A percentile compares a stretch with the other conserved stretches of the same genome.
phyloP scores from a whole-genome alignment of 768 basidiomycete species.

The Leucosporidium scottii region DNA sequence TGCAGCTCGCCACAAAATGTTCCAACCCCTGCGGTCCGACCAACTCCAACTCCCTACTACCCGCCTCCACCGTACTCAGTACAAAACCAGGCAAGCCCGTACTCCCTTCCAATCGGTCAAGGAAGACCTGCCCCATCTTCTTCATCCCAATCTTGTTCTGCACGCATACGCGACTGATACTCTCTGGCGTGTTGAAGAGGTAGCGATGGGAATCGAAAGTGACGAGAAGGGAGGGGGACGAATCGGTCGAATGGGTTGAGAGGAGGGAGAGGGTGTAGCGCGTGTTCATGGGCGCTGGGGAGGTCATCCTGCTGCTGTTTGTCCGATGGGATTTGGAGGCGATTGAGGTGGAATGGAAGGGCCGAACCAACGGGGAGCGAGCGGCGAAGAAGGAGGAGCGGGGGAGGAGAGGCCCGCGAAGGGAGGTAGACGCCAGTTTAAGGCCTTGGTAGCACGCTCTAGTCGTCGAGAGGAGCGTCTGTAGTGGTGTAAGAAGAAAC shows the following conservation, averaged over 20 bases:
- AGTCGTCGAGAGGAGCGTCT: too few relatives aligned
- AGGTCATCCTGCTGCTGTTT: constrained; percentile 10
- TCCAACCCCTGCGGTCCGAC: constrained; percentile 52
- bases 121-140: constrained; percentile 63
- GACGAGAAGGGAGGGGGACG: constrained; percentile 68
- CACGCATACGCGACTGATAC: constrained; percentile 63
- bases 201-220: constrained; percentile 73
- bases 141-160: constrained; percentile 62
- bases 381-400: neutral
- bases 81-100: constrained; percentile 59
- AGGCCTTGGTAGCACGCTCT: too few relatives aligned
- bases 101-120: constrained; percentile 56
- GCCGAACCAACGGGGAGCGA: neutral
- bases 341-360: neutral
- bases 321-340: neutral
- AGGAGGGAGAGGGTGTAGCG: constrained; percentile 24
- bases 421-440: neutral
- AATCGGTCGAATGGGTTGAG: constrained; percentile 50
- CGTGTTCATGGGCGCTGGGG: neutral
- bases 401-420: neutral
- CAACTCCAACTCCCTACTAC: constrained; percentile 54
- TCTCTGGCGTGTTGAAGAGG: constrained; percentile 81
- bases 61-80: constrained; percentile 72
- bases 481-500: too few relatives aligned
- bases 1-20: constrained; percentile 10